Conservation (phyloP, 768 basidiomycete genomes). For the Lenzites betulinus region DNA sequence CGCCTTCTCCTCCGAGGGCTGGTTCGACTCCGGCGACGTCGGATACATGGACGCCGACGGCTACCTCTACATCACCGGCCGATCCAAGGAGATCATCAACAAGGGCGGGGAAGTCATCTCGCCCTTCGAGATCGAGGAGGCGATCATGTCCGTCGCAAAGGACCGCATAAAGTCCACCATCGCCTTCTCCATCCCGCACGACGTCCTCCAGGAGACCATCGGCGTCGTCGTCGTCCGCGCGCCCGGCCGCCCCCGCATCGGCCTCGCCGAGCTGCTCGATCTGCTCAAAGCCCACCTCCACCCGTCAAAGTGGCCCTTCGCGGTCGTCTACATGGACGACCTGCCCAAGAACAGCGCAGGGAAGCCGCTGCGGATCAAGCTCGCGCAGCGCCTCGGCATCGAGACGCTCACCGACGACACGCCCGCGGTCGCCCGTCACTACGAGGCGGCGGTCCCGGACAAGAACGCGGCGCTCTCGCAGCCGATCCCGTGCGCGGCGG, state of each 20-base stretch:
- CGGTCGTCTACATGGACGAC: conserved; percentile 48
- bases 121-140: conserved; percentile 64
- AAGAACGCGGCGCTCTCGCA: conserved; percentile 37
- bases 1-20: conserved; percentile 50
- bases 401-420: conserved; percentile 38
- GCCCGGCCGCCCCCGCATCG: conserved; percentile 38
- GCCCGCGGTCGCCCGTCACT: conserved; percentile 42
- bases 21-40: conserved; percentile 55
- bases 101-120: conserved; percentile 64
- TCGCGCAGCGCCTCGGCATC: conserved; percentile 44
- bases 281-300: conserved; percentile 47
- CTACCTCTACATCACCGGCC: conserved; percentile 54
- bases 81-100: conserved; percentile 63
- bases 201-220: conserved; percentile 50
- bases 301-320: conserved; percentile 53
- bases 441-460: conserved; percentile 39
- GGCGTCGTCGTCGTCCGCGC: conserved; percentile 45
- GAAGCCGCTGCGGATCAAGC: conserved; percentile 48
- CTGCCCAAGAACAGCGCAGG: conserved; percentile 51
- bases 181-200: conserved; percentile 49
- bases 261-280: conserved; percentile 46
- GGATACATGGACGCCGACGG: conserved; percentile 51
- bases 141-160: conserved; percentile 46
- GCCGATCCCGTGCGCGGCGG: conserved; percentile 40
- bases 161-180: conserved; percentile 44